Conservation (phyloP, 768 basidiomycete species). For the Xerocomellus intermedius region DNA sequence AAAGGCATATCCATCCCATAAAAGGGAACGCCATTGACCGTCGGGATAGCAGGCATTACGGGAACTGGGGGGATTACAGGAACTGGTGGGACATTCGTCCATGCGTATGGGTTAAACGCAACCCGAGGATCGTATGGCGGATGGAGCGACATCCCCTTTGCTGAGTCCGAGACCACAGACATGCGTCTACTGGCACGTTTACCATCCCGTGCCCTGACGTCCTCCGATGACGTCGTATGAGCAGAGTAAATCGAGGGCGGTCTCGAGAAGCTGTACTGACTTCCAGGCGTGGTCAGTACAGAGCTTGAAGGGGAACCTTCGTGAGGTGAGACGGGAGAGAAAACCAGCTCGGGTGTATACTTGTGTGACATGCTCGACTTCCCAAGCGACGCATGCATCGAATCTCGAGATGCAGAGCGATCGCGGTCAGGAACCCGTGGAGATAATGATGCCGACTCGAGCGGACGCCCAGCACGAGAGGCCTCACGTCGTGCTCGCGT, state of each 20-base stretch:
- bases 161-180: conserved; percentile 38
- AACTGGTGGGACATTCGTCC: conserved; percentile 17
- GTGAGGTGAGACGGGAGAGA: conserved; percentile 32
- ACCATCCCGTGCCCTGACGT: conserved; percentile 43
- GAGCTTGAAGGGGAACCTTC: conserved; percentile 57
- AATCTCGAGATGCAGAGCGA: conserved; percentile 39
- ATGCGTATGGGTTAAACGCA: conserved; percentile 31
- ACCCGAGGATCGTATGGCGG: conserved; percentile 28
- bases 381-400: conserved; percentile 26
- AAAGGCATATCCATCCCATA: conserved; percentile 63
- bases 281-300: conserved; percentile 35
- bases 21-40: conserved; percentile 40
- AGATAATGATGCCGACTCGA: conserved; percentile 22
- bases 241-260: conserved; percentile 57
- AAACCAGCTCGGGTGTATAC: conserved; percentile 45
- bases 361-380: conserved; percentile 39
- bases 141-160: conserved; percentile 29
- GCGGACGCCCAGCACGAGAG: conserved; percentile 44
- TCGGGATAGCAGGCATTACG: conserved; percentile 33
- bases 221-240: conserved; percentile 57
- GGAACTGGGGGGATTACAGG: conserved; percentile 38
- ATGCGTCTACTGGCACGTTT: conserved; percentile 39
- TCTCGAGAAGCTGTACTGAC: conserved; percentile 42
- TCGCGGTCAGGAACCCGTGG: conserved; percentile 28
- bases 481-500: conserved; percentile 61